These are phyloP conservation scores for Takashimella tepidaria DNA, from an alignment of 1,284 basidiomycete genomes.

Conservation along the genomic window DNA sequence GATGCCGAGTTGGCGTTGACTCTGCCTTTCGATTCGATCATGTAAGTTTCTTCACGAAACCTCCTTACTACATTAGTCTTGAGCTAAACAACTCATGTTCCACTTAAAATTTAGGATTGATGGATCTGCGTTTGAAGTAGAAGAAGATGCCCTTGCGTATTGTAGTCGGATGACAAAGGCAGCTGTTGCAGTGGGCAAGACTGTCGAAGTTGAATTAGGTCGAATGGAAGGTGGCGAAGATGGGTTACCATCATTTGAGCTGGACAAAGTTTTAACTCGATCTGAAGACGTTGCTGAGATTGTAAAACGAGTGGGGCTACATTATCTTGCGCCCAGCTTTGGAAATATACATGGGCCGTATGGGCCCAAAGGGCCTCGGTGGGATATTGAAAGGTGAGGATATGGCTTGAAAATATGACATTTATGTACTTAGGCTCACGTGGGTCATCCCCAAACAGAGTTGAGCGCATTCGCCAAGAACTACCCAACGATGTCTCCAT, in stretches of 20 bases:
- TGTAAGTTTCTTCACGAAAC: too few relatives aligned
- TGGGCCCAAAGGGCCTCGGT: background rate
- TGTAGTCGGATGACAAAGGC: background rate
- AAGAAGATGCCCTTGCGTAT: background rate
- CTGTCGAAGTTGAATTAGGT: background rate
- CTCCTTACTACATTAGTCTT: too few relatives aligned
- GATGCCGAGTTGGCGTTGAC: background rate
- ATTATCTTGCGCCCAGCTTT: background rate
- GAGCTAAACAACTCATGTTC: background rate
- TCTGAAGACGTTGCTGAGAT: background rate
- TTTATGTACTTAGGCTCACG: too few relatives aligned
- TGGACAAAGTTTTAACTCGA: background rate
- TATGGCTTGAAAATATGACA: too few relatives aligned
- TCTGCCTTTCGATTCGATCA: background rate
- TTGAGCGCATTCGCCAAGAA: background rate
- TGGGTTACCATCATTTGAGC: background rate
- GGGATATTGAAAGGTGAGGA: background rate
- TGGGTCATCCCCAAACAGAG: too few relatives aligned
- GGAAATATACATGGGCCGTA: background rate
- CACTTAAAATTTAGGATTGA: background rate
- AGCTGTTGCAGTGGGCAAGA: background rate
- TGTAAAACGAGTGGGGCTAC: background rate
- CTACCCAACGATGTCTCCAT: background rate
- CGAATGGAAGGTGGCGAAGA: background rate
- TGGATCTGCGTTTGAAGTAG: background rate